Base-by-base conservation (phyloP, 176 grass and related monocot genomes). In the Oropetium thomaeum region DNA sequence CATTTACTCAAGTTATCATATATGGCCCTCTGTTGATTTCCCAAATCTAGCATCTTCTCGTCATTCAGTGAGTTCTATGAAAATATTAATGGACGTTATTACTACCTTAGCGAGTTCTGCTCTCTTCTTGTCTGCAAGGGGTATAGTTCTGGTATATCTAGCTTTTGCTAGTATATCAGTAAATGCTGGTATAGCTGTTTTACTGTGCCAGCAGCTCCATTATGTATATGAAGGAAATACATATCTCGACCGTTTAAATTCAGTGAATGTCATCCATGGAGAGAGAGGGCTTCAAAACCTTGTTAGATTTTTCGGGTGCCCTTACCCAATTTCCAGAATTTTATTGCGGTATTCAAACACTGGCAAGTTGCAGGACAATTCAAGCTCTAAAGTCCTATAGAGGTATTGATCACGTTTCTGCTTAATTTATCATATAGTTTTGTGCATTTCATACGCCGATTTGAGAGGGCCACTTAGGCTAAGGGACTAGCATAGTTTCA, bases 211-310 rank as follows among this genome's bases (percentile, higher is more conserved):
- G 71, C 96, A 98, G 83, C 84, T 98, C 69, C 89, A 82, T 75
- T 98, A 79, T 42, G 90, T 98, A 76, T 98, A 98, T 17, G 75
- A 92, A 54, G 96, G 96, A 70, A 91, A 89, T 75, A 95, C 91
- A 48, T 98, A 92, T 69, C 77, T 98, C 39, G 88, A 69, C 62
- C 87, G 54, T 58, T 62, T 98, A 86, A 92, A 40, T 61, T 87
- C 86, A 40, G 35, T 34, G 10, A 92, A 87, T 84, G 33, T 20
- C 37, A 71, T 83, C 3, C 89, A 86, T 62, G 68, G 81, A 67
- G 79, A 92, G 81, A 87, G 41, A 57, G 96, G 96, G n/a, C 77
- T 88, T 70, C 91, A 88, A 54, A 98, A 98, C 16, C 25, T 98
- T 80, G 51, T 88, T 81, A 87, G 84, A 16, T 98, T 98, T 73